Percentiles rank a stretch among this genome's conserved stretches.
These are phyloP conservation scores for Xerocomus amazonicus DNA, from an alignment of 1,284 basidiomycete species.

Conservation along the genomic window DNA sequence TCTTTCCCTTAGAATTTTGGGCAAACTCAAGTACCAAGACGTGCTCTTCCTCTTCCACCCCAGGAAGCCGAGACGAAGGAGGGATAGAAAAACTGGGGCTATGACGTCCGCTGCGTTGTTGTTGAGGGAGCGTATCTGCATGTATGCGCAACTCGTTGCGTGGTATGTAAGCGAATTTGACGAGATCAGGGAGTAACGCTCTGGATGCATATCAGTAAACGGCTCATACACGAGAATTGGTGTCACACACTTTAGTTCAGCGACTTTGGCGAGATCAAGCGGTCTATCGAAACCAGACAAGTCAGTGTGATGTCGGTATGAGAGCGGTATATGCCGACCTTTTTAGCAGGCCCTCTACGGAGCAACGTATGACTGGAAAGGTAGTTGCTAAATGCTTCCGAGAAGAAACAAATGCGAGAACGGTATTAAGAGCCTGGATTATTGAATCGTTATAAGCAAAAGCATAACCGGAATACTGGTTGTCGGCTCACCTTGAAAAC, in stretches of 20 bases:
- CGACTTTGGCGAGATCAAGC: slow-evolving; percentile 73
- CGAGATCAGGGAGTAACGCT: slow-evolving; percentile 75
- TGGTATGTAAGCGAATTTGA: slow-evolving; percentile 83
- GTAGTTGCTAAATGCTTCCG: slow-evolving; percentile 81
- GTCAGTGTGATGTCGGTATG: slow-evolving; percentile 10
- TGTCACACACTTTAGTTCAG: slow-evolving; percentile 75
- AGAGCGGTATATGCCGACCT: slow-evolving; percentile 40
- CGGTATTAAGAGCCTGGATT: slow-evolving; percentile 79
- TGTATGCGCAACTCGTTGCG: slow-evolving; percentile 61
- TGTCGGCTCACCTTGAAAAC: slow-evolving; percentile 33
- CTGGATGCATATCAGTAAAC: slow-evolving; percentile 36
- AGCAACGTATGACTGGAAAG: slow-evolving; percentile 71
- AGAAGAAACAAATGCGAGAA: slow-evolving; percentile 84
- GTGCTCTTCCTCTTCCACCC: slow-evolving; percentile 49
- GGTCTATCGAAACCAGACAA: slow-evolving; percentile 46
- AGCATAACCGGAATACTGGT: background rate
- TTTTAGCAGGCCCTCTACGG: slow-evolving; percentile 76
- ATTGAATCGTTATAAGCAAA: background rate
- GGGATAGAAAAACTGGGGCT: slow-evolving; percentile 42
- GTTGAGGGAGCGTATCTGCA: slow-evolving; percentile 34
- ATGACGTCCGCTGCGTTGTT: slow-evolving; percentile 17
- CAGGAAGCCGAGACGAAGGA: slow-evolving; percentile 21
- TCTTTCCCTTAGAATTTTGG: slow-evolving; percentile 51
- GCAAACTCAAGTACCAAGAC: slow-evolving; percentile 73
- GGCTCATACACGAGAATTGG: background rate